Conservation (phyloP, 441 rosid genomes). For the Oxalis stricta region DNA sequence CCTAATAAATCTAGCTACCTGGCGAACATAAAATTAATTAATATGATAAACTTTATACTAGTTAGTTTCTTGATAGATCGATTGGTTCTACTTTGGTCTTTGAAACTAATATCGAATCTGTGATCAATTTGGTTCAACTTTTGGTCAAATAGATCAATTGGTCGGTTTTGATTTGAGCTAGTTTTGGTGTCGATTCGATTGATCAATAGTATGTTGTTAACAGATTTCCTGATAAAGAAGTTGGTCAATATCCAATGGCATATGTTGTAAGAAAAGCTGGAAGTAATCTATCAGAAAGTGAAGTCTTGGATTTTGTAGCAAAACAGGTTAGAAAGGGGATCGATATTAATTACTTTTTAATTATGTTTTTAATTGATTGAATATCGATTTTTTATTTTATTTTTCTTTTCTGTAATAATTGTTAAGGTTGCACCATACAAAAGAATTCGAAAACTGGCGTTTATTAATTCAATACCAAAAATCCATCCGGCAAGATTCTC, state of each 20-base stretch:
- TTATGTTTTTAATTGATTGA: neutral
- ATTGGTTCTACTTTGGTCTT: neutral
- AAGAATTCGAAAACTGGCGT: constrained; percentile 59
- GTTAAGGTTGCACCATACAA: constrained; percentile 77
- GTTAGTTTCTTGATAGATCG: neutral
- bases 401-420: neutral
- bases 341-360: neutral
- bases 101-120: neutral
- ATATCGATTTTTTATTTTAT: neutral
- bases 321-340: constrained; percentile 29
- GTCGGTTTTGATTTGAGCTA: too few species aligned
- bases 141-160: neutral
- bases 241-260: constrained; percentile 80
- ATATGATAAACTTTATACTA: neutral
- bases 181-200: too few species aligned
- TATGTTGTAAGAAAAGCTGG: constrained; percentile 51
- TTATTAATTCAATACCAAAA: constrained; percentile 65
- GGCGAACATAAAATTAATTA: neutral
- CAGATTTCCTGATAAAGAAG: constrained; percentile 72
- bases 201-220: neutral
- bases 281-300: constrained; percentile 27
- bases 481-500: constrained; percentile 81
- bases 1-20: neutral
- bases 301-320: constrained; percentile 45
- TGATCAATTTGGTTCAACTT: neutral